Base-by-base conservation (phyloP, 306 rosid genomes). In the Medicago ruthenica region DNA sequence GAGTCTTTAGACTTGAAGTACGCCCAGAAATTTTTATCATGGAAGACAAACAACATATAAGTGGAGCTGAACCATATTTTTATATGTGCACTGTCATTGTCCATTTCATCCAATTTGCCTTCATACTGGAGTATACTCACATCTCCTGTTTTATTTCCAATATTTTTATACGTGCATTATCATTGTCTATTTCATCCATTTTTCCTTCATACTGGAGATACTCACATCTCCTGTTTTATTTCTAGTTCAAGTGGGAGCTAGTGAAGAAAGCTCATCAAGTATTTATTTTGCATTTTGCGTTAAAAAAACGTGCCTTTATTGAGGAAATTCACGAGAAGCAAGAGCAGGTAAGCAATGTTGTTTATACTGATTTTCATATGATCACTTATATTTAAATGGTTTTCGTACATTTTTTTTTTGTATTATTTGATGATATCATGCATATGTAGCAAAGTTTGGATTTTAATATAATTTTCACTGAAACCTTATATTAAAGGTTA, bases 271-370 rank as follows among this genome's bases (percentile, higher is more conserved):
- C 99, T 61, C 82, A 94, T 58, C 99, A 96, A 72, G 93, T 96
- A 62, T 88, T 96, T 80, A 90, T 84, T 79, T 85, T 96, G 86
- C 99, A 92, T 89, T 96, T 96, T 22, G 87, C 96, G 1, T 76
- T 96, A 88, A 96, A 96, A 90, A 96, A 88, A 59, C 96, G 99
- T 48, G 96, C 79, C 10, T 80, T 96, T 79, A 83, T 96, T 2
- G 98, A 92, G 86, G 99, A 96, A 85, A 96, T 96, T 84, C 92
- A 90, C 0, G 99, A 88, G 88, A 96, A 96, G 86, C 99, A 96
- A 79, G 99, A 96, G 69, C 99, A 96, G 98, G 99, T 92, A 42
- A 61, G 41, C 45, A 15, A 24, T 61, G 12, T 41, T 80, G 11
- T 55, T 61, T 54, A 44, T 77, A 75, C 27, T 69, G 41, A 71